Evolutionary conservation across 2,329 filamentous ascomycete species (phyloP), one percentile per base, ranked within the genome.

Genomic region (Graphilbum sp.): DNA sequence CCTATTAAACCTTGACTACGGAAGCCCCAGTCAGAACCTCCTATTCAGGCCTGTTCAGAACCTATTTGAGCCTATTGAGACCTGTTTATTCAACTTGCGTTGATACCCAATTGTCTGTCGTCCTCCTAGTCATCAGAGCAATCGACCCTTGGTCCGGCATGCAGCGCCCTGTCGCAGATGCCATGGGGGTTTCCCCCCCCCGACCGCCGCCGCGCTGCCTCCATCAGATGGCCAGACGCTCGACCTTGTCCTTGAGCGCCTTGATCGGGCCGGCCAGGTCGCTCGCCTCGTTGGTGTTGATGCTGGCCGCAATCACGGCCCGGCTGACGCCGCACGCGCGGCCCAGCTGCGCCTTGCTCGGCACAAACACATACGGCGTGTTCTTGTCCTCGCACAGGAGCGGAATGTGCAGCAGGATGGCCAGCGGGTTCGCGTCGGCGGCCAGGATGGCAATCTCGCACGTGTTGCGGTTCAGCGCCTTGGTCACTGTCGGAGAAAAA

Each of bases 201-300:
- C n/a, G n/a, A n/a, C n/a, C n/a, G n/a, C n/a, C n/a, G n/a, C 6
- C 9, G 17, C 18, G 17, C 18, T 13, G 10, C 31, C 7, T n/a
- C n/a, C n/a, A n/a, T 73, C 79, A 95, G 64, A 95, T 94, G 67
- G 88, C 86, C 49, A 95, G 72, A 52, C 87, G 75, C 72, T 96
- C 88, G 40, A 96, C 83, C 75, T 94, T 92, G 63, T 92, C 83
- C 69, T 88, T 92, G 54, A 95, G 69, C 47, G 77, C 70, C 51
- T 81, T 73, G 60, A 96, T 95, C 69, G 92, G 85, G 53, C 74
- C 72, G 60, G 79, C 82, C 43, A 96, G 69, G 60, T 95, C 87
- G 53, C 75, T 82, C 30, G 79, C 80, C 63, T 93, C 85, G 70
- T 93, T 93, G 60, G 80, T 86, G 49, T 85, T 95, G 62, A 96